phyloP scores from a whole-genome alignment of 2,329 filamentous ascomycete species.

The Lachnellula suecica region DNA sequence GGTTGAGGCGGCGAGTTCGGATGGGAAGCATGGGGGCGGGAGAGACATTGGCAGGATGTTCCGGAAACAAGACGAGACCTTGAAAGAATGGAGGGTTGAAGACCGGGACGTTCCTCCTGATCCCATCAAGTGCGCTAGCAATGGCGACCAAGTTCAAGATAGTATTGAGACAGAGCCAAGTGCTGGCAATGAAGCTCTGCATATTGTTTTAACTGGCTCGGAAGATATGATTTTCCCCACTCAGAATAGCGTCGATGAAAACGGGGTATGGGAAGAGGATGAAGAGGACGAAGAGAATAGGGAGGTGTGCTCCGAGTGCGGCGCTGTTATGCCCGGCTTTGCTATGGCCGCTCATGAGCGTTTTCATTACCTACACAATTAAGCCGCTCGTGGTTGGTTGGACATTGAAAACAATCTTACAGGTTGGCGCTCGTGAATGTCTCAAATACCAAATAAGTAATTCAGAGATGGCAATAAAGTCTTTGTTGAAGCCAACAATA shows the following conservation, averaged over 20 bases:
- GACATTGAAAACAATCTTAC: too few species aligned
- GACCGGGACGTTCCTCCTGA: constrained; percentile 39
- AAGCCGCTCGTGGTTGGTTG: too few species aligned
- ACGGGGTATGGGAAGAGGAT: constrained; percentile 26
- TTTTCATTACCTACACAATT: too few species aligned
- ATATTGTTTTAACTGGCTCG: constrained; percentile 20
- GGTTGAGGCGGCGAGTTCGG: constrained; percentile 49
- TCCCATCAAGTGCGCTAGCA: background rate
- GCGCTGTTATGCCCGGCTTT: constrained; percentile 46
- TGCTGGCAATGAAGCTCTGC: constrained; percentile 27
- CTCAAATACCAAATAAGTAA: too few species aligned
- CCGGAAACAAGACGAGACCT: constrained; percentile 65
- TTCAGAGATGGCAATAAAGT: too few species aligned
- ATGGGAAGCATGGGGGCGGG: constrained; percentile 53
- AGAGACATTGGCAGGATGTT: constrained; percentile 86
- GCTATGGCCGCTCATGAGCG: constrained; percentile 47
- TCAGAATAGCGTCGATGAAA: constrained; percentile 23
- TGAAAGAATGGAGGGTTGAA: constrained; percentile 65
- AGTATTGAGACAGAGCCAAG: constrained; percentile 24
- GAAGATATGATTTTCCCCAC: constrained; percentile 27
- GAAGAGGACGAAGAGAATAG: constrained; percentile 23
- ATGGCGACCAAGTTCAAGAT: constrained; percentile 3
- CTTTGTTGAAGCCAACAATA: too few species aligned
- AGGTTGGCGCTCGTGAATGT: too few species aligned
- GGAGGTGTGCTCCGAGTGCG: constrained; percentile 42